Percentiles rank a stretch among this genome's conserved stretches.
These are phyloP conservation scores for Paxillus ammoniavirescens DNA, from an alignment of 768 basidiomycete species.

Conservation along the genomic window DNA sequence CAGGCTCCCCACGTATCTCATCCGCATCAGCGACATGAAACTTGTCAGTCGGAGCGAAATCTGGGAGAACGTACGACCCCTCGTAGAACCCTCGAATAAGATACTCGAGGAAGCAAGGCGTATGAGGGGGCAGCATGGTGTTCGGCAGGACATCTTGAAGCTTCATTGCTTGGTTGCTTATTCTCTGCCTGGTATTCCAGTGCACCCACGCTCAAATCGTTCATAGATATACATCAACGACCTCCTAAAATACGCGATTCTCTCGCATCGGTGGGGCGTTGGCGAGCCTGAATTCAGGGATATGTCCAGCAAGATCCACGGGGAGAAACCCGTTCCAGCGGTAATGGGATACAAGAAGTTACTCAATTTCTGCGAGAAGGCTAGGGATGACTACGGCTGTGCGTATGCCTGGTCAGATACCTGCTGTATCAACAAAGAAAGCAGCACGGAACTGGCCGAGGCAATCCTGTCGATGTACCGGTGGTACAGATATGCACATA, in stretches of 20 bases:
- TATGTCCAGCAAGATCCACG: no score
- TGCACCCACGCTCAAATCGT: not conserved
- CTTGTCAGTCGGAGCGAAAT: constrained; percentile 9
- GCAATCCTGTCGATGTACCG: constrained; percentile 26
- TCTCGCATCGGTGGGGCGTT: no score
- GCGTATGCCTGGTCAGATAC: constrained; percentile 22
- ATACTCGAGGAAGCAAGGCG: constrained; percentile 18
- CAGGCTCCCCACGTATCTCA: constrained; percentile 7
- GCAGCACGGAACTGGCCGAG: constrained; percentile 23
- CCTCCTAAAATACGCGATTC: no score
- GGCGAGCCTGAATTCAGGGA: no score
- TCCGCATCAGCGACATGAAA: constrained; percentile 12
- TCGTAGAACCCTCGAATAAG: constrained; percentile 8
- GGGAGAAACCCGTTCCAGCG: no score
- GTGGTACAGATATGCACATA: constrained; percentile 20
- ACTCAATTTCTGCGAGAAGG: no score
- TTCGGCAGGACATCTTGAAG: no score
- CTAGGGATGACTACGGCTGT: not conserved
- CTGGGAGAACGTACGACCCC: no score
- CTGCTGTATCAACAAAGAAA: constrained; percentile 23
- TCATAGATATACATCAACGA: no score
- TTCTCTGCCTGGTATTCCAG: not conserved
- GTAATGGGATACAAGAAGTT: no score
- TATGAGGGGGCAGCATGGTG: no score
- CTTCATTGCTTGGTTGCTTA: no score